Evolutionary conservation across 148 eudicot species (phyloP).

Genomic region (Limonium bicolor): DNA sequence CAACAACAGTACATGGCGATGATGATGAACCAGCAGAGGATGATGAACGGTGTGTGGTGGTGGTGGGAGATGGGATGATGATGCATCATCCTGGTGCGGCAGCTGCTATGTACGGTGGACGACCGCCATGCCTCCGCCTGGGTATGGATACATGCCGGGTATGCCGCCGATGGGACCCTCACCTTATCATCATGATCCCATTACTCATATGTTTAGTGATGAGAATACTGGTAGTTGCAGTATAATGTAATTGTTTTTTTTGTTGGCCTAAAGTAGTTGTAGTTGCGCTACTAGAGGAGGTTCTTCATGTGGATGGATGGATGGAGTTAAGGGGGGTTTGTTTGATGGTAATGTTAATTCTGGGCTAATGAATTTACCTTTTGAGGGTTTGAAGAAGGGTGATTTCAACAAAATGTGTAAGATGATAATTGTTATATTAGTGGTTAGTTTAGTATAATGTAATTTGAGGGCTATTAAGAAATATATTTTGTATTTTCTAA

Average conservation of each 20-base stretch:
- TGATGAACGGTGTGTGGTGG: constrained; percentile 10
- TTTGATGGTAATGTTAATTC: too few relatives aligned
- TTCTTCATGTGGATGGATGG: too few relatives aligned
- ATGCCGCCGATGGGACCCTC: constrained; percentile 8
- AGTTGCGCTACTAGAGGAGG: too few relatives aligned
- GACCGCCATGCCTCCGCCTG: constrained; percentile 10
- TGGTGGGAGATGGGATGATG: constrained; percentile 4
- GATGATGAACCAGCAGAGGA: constrained; percentile 45
- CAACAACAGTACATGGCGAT: constrained; percentile 38
- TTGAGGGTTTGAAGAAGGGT: too few relatives aligned
- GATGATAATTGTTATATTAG: too few relatives aligned
- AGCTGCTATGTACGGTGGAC: constrained; percentile 31
- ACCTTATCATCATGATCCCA: constrained; percentile 16
- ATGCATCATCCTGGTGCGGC: constrained; percentile 25
- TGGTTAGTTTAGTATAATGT: too few relatives aligned
- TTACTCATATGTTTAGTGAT: constrained; percentile 44
- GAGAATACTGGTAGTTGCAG: constrained; percentile 51
- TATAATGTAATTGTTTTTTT: constrained; percentile 21
- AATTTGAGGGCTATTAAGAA: too few relatives aligned
- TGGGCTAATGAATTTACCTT: too few relatives aligned
- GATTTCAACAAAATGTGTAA: too few relatives aligned
- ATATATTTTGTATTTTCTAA: too few relatives aligned
- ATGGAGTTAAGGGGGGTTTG: too few relatives aligned
- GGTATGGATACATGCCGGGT: constrained; percentile 18
- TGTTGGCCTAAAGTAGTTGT: too few relatives aligned